phyloP scores from a whole-genome alignment of 2,329 filamentous ascomycete species.

The Scleromitrula shiraiana region DNA sequence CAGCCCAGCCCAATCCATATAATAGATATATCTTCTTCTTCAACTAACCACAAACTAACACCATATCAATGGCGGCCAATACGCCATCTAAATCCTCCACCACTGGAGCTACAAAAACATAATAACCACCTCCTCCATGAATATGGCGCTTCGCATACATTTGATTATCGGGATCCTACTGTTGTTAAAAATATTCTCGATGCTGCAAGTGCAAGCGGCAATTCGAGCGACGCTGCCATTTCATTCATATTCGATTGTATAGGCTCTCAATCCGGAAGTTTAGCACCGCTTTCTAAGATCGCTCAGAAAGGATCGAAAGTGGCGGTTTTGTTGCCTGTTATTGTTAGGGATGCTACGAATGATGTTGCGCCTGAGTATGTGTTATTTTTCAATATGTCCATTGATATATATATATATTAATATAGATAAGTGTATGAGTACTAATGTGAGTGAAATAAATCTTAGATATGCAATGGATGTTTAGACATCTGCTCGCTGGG shows the following conservation, averaged over 20 bases:
- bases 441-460: neutral
- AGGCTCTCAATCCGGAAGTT: constrained; percentile 38
- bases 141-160: constrained; percentile 9
- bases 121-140: constrained; percentile 28
- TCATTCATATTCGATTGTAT: constrained; percentile 49
- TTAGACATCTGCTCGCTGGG: constrained; percentile 37
- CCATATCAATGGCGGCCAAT: constrained; percentile 20
- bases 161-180: constrained; percentile 28
- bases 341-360: constrained; percentile 43
- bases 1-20: neutral
- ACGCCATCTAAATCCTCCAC: constrained; percentile 35
- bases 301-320: constrained; percentile 42
- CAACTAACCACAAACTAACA: neutral
- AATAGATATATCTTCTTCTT: neutral
- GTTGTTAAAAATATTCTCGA: constrained; percentile 20
- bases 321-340: constrained; percentile 52
- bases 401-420: too few species aligned
- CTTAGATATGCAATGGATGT: constrained; percentile 41
- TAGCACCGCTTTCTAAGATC: constrained; percentile 43
- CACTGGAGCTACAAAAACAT: constrained; percentile 46
- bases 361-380: constrained; percentile 38
- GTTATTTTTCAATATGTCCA: too few species aligned
- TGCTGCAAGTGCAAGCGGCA: constrained; percentile 14
- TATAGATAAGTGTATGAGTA: too few species aligned
- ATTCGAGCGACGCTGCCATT: constrained; percentile 23